Evolutionary conservation across 345 rosid species (phyloP).

Genomic region (Brassica rapa): DNA sequence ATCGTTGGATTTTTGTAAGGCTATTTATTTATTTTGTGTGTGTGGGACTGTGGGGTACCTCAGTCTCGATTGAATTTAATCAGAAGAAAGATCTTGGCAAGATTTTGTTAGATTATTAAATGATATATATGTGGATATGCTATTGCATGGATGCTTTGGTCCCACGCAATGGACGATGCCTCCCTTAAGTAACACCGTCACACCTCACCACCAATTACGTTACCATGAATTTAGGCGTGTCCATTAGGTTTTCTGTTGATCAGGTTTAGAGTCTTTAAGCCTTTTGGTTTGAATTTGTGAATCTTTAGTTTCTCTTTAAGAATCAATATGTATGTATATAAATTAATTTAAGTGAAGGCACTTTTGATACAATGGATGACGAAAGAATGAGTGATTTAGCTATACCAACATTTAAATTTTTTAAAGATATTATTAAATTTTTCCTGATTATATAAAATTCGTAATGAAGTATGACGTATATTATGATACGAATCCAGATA

Average conservation of each 20-base stretch:
- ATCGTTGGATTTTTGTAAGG: constrained; percentile 5
- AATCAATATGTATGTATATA: too few species aligned
- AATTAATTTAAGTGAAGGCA: not conserved
- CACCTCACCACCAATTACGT: constrained; percentile 29
- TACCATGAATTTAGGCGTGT: constrained; percentile 29
- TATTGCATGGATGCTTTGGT: constrained; percentile 28
- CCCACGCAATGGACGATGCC: constrained; percentile 22
- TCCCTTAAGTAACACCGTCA: constrained; percentile 39
- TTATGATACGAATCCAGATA: not conserved
- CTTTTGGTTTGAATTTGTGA: too few species aligned
- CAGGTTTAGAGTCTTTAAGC: too few species aligned
- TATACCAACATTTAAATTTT: not conserved
- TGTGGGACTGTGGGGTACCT: constrained; percentile 8
- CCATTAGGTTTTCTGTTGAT: not conserved
- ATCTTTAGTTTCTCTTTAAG: too few species aligned
- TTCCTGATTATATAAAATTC: not conserved
- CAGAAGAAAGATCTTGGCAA: constrained; percentile 9
- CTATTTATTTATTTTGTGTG: not conserved
- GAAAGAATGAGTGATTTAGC: not conserved
- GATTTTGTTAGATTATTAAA: constrained; percentile 29
- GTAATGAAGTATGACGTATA: not conserved
- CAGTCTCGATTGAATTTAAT: constrained; percentile 12
- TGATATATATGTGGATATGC: not conserved
- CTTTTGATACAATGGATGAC: not conserved
- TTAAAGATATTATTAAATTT: not conserved